Base-by-base conservation (phyloP, 2,329 filamentous ascomycete species). In the Fusarium poae region DNA sequence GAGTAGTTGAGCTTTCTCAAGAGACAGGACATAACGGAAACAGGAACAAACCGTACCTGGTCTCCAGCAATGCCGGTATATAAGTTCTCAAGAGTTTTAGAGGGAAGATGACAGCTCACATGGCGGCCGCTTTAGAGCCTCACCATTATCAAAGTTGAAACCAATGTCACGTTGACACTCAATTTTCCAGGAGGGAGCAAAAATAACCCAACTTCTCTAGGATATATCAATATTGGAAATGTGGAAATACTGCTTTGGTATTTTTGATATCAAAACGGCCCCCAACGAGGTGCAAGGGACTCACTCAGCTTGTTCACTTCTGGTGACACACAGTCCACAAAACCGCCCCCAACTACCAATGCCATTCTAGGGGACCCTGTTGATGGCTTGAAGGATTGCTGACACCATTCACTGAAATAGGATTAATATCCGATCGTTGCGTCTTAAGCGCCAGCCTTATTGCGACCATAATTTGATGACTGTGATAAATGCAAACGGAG, bases 401-500 rank as follows among this genome's bases (percentile, higher is more conserved):
- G 48, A 51, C 30, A 50, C 16, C 5, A 5, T 25, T 4, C 23
- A 7, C 35, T 25, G 29, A 11, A 52, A 27, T 40, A 43, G 37
- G 49, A 16, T 11, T 23, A 11, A 23, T 16, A 20, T 5, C 43
- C 50, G 30, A 16, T 39, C 27, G 30, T 43, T 9, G 5, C 37
- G 11, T 27, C 13, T 29, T 15, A 29, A 39, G 40, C 62, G 53
- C 60, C 45, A 65, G 62, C 40, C 45, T 65, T 51, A 23, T 64
- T 57, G 49, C 21, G 40, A 62, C 13, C 15, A n/a, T 37, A n/a
- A 45, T 12, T 5, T 21, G 1, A 9, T 30, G n/a, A 15, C 11
- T 7, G 4, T 12, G 32, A 30, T 32, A 5, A 15, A 46, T 9
- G 20, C 39, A 25, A 23, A 15, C 16, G 11, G 27, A 29, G 5